These are phyloP conservation scores for Microbotryum scabiosae DNA, from an alignment of 1,284 basidiomycete species.

Conservation along the genomic window DNA sequence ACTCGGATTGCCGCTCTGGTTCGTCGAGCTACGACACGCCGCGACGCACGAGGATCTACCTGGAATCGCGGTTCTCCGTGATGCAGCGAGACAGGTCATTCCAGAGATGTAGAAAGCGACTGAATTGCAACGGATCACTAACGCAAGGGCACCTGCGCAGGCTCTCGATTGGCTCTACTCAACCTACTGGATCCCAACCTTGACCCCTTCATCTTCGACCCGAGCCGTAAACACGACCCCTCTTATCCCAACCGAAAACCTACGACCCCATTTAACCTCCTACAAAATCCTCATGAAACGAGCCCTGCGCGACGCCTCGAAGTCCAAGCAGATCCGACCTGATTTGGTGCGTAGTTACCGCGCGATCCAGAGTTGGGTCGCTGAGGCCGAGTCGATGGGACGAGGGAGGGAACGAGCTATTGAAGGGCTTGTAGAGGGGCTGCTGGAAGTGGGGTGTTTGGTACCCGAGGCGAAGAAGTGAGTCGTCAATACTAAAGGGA, in stretches of 20 bases:
- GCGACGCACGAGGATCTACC: constrained; percentile 95
- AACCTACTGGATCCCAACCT: constrained; percentile 65
- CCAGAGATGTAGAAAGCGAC: constrained; percentile 40
- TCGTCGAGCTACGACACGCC: constrained; percentile 90
- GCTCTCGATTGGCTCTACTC: constrained; percentile 68
- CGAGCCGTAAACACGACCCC: constrained; percentile 39
- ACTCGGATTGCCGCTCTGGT: constrained; percentile 74
- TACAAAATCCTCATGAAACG: constrained; percentile 59
- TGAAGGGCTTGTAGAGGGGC: constrained; percentile 56
- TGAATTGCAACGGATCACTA: constrained; percentile 3
- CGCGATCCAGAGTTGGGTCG: constrained; percentile 51
- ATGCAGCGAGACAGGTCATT: constrained; percentile 51
- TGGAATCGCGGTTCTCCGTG: constrained; percentile 65
- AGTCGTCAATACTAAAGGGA: constrained; percentile 30
- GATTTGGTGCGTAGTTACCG: constrained; percentile 49
- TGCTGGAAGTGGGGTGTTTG: constrained; percentile 54
- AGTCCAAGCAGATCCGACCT: constrained; percentile 47
- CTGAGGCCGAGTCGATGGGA: constrained; percentile 33
- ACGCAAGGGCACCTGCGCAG: constrained; percentile 41
- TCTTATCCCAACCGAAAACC: constrained; percentile 46
- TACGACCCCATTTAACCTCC: constrained; percentile 47
- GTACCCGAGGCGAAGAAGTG: constrained; percentile 74
- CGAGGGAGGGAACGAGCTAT: constrained; percentile 45
- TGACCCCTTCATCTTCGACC: constrained; percentile 40
- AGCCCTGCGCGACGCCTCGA: constrained; percentile 48